These are phyloP conservation scores for Lenzites betulinus DNA, from an alignment of 768 basidiomycete species.

Conservation along the genomic window DNA sequence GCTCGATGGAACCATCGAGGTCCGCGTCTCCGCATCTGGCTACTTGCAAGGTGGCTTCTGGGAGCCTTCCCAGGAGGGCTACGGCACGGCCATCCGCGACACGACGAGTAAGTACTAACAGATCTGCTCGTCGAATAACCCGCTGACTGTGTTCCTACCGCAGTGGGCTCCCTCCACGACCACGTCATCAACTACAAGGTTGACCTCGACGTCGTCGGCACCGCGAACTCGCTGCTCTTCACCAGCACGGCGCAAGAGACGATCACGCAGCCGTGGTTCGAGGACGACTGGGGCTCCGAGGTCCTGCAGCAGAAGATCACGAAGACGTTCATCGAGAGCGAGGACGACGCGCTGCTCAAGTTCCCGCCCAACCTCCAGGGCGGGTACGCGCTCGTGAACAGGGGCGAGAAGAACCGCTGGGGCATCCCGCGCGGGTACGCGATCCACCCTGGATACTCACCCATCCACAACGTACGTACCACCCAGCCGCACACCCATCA, in stretches of 20 bases:
- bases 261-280: conserved; percentile 55
- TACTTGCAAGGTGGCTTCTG: conserved; percentile 69
- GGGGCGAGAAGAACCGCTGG: conserved; percentile 56
- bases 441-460: conserved; percentile 59
- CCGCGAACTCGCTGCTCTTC: conserved; percentile 56
- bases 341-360: conserved; percentile 52
- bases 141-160: not conserved
- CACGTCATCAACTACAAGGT: conserved; percentile 70
- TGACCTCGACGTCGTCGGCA: conserved; percentile 65
- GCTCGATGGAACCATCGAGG: conserved; percentile 67
- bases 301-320: conserved; percentile 56
- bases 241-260: conserved; percentile 53
- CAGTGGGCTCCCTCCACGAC: conserved; percentile 69
- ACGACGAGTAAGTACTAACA: conserved; percentile 47
- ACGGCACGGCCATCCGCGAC: conserved; percentile 58
- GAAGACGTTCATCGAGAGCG: conserved; percentile 49
- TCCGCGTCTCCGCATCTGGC: conserved; percentile 66
- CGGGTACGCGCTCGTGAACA: conserved; percentile 56
- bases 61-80: conserved; percentile 48
- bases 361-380: conserved; percentile 60
- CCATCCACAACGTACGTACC: conserved; percentile 48
- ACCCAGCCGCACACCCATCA: too few relatives aligned
- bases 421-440: conserved; percentile 59
- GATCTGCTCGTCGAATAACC: not conserved
- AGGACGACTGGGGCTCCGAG: conserved; percentile 57